These are phyloP conservation scores for Urostyla sp. DNA, from an alignment of 73 alveolate genomes.

Conservation along the genomic window DNA sequence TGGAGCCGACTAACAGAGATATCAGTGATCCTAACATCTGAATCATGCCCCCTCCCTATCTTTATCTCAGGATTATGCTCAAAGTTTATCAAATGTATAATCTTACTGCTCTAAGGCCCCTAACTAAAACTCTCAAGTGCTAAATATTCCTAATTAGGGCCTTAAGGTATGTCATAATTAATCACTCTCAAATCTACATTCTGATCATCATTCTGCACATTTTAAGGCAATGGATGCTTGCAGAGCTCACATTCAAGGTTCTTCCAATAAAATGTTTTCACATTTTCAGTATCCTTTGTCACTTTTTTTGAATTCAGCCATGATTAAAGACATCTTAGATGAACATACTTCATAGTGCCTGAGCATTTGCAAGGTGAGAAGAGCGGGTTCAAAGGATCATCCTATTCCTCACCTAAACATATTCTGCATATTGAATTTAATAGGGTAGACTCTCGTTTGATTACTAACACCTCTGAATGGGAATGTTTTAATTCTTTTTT, in stretches of 20 bases:
- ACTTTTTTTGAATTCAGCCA: conserved; percentile 61
- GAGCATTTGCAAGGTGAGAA: conserved; percentile 77
- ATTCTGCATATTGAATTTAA: conserved; percentile 77
- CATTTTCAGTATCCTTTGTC: conserved; percentile 45
- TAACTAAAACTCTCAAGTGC: conserved; percentile 28
- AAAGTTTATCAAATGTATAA: conserved; percentile 33
- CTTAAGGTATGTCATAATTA: conserved; percentile 18
- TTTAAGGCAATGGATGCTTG: conserved; percentile 26
- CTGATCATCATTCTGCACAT: conserved; percentile 25
- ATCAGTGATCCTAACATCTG: conserved; percentile 83
- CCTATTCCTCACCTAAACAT: conserved; percentile 64
- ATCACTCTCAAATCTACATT: neutral
- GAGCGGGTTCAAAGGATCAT: conserved; percentile 57
- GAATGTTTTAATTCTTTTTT: too few relatives aligned
- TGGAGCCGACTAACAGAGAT: conserved; percentile 87
- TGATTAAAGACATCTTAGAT: conserved; percentile 65
- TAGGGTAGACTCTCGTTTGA: too few relatives aligned
- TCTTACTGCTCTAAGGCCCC: conserved; percentile 1
- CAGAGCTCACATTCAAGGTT: conserved; percentile 73
- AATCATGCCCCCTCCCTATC: conserved; percentile 86
- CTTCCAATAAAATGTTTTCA: conserved; percentile 61
- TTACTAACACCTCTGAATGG: too few relatives aligned
- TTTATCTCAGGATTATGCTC: conserved; percentile 5
- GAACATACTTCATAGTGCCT: conserved; percentile 80
- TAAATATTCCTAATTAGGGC: conserved; percentile 22